Conservation (phyloP, 352 stramenopile genomes). For the Phytophthora parvispora region DNA sequence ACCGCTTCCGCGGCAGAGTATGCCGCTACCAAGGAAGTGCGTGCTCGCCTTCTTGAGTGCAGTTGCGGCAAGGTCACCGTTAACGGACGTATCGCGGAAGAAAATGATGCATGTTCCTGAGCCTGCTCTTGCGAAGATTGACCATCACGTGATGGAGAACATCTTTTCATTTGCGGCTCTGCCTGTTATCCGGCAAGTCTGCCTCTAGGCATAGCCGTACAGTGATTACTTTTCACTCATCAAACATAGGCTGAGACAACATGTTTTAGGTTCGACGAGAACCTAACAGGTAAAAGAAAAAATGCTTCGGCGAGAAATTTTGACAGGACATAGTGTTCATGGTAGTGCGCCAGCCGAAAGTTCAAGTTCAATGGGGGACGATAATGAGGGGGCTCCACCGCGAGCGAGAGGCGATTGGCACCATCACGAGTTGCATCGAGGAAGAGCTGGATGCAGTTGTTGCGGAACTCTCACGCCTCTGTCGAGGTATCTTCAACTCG, state of each 20-base stretch:
- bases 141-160: not conserved
- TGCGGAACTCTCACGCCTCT: conserved; percentile 74
- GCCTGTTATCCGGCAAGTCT: not conserved
- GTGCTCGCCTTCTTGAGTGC: not conserved
- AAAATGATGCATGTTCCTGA: not conserved
- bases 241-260: no score
- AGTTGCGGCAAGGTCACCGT: not conserved
- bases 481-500: conserved; percentile 76
- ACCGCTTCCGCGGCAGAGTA: not conserved
- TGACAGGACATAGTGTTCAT: no score
- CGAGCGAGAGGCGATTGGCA: conserved; percentile 81
- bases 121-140: not conserved
- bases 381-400: no score
- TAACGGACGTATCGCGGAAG: not conserved
- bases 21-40: not conserved
- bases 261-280: no score
- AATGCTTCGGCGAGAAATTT: no score
- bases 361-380: no score
- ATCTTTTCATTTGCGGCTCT: not conserved
- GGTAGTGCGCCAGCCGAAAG: no score
- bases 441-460: conserved; percentile 73
- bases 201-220: no score
- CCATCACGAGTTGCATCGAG: conserved; percentile 77
- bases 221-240: no score
- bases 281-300: no score